Base-by-base conservation (phyloP, 768 basidiomycete genomes). In the Suillus fuscotomentosus region DNA sequence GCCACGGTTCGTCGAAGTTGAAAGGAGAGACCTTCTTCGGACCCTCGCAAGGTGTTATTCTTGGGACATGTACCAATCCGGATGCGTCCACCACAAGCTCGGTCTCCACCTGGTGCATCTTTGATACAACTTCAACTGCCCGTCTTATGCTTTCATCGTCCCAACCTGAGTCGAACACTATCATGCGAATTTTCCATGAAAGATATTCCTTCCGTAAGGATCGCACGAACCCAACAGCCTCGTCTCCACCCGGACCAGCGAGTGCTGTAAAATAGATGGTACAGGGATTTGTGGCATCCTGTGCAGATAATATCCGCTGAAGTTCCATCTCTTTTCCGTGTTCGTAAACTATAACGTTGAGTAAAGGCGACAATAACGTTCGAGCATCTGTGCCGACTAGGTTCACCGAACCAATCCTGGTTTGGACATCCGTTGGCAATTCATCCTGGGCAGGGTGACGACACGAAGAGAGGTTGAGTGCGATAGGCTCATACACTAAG, bases 131-230 rank as follows among this genome's bases (percentile, higher is more conserved):
- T 31, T 31, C 31, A 31, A 31, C 31, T 31, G 31, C 31, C 31
- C 31, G 31, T 31, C 38, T 20, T n/a, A 45, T 45, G 31, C 36
- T 51, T 10, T 50, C 48, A 22, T 36, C 27, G 45, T 14, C 20
- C 61, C 61, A 62, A n/a, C 1, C 41, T 14, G 55, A 48, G 15
- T 71, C 70, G 65, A 78, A 78, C 45, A 74, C 68, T 24, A 71
- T 73, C 13, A 74, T 57, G 22, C 69, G 68, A 48, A 77, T 72
- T 8, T 66, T 69, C 75, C 77, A 78, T 3, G 70, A 57, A 10
- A 66, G 67, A 57, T 71, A 77, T 63, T 80, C 79, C 47, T 70
- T 69, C 3, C 71, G 66, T 15, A 79, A 66, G 9, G 75, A 69
- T 41, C 76, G 62, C 10, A 71, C 65, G 36, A 81, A 69, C 3